phyloP scores from a whole-genome alignment of 805 yeast genomes.

The Yarrowia alimentaria region DNA sequence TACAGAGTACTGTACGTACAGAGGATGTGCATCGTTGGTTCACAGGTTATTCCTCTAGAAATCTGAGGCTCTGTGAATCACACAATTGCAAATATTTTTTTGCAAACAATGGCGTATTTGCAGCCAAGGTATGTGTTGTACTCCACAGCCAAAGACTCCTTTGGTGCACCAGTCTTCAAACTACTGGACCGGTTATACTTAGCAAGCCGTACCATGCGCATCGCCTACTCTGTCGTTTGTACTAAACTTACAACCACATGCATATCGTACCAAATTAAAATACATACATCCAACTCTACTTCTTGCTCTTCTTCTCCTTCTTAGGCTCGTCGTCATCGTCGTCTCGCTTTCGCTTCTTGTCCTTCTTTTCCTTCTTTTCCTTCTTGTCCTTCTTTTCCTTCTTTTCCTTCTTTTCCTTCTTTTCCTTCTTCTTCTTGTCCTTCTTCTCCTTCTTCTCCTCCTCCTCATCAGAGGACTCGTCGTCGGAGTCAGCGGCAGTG shows the following conservation, averaged over 20 bases:
- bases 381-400: constrained; percentile 36
- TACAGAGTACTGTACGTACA: too few species aligned
- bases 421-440: constrained; percentile 56
- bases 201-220: too few species aligned
- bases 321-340: constrained; percentile 34
- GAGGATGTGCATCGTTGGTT: too few species aligned
- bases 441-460: constrained; percentile 39
- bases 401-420: constrained; percentile 36
- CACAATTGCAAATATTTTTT: too few species aligned
- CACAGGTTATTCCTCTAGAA: too few species aligned
- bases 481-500: constrained; percentile 73
- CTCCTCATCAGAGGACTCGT: constrained; percentile 33
- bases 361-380: constrained; percentile 38
- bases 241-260: background rate
- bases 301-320: constrained; percentile 35
- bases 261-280: constrained; percentile 7
- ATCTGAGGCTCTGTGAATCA: too few species aligned
- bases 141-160: too few species aligned
- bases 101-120: too few species aligned
- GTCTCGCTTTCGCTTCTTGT: constrained; percentile 38
- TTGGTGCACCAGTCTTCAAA: too few species aligned
- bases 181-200: too few species aligned
- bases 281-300: constrained; percentile 28
- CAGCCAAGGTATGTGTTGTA: too few species aligned
- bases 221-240: too few species aligned